These are phyloP conservation scores for Pholiota molesta DNA, from an alignment of 768 basidiomycete genomes.

Conservation along the genomic window DNA sequence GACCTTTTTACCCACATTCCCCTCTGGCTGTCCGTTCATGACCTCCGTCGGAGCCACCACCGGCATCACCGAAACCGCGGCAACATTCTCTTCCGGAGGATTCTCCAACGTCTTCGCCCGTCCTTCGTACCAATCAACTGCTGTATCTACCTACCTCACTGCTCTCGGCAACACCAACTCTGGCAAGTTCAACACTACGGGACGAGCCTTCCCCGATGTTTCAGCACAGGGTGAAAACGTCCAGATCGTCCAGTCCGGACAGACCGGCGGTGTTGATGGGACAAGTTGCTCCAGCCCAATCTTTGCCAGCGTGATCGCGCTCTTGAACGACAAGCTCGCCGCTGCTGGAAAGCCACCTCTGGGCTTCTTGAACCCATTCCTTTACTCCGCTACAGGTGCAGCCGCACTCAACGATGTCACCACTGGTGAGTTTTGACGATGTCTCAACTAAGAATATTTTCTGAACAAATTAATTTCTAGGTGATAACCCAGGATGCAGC, in stretches of 20 bases:
- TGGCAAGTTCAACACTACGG: slow-evolving; percentile 47
- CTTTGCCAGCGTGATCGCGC: slow-evolving; percentile 48
- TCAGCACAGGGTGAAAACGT: slow-evolving; percentile 47
- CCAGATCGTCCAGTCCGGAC: slow-evolving; percentile 34
- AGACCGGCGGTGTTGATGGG: slow-evolving; percentile 41
- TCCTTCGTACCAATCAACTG: slow-evolving; percentile 40
- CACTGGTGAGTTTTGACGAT: slow-evolving; percentile 28
- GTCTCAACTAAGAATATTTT: slow-evolving; percentile 23
- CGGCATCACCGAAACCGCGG: slow-evolving; percentile 42
- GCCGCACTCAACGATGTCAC: slow-evolving; percentile 42
- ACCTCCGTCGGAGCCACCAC: slow-evolving; percentile 53
- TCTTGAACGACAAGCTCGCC: slow-evolving; percentile 56
- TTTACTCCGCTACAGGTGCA: slow-evolving; percentile 30
- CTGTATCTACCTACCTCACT: slow-evolving; percentile 40
- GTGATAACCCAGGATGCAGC: slow-evolving; percentile 24
- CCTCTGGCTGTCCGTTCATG: slow-evolving; percentile 47
- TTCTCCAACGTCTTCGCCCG: slow-evolving; percentile 45
- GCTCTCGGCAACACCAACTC: slow-evolving; percentile 44
- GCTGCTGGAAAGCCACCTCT: slow-evolving; percentile 40
- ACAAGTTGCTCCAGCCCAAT: slow-evolving; percentile 54
- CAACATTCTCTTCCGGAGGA: slow-evolving; percentile 51
- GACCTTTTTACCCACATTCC: slow-evolving; percentile 25
- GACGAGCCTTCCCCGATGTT: slow-evolving; percentile 53
- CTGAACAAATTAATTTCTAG: not conserved
- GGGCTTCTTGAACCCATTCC: slow-evolving; percentile 50